phyloP scores from a whole-genome alignment of 805 yeast genomes.

The Kluyveromyces nonfermentans region DNA sequence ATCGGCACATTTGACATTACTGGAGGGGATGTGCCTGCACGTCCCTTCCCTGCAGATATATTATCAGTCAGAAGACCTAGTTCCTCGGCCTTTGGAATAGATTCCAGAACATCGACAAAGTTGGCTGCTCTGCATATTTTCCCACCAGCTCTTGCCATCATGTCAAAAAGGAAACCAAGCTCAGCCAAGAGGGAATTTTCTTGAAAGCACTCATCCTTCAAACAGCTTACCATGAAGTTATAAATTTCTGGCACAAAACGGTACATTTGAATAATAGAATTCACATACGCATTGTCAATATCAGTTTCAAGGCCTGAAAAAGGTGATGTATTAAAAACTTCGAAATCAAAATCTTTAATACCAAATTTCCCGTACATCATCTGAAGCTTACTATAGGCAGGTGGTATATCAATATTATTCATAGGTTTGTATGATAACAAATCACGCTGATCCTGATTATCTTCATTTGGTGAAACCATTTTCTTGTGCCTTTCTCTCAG shows the following conservation, averaged over 20 bases:
- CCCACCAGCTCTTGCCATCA: constrained; percentile 77
- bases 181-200: constrained; percentile 57
- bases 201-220: constrained; percentile 45
- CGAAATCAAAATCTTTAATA: constrained; percentile 88
- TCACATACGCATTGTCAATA: constrained; percentile 66
- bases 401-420: constrained; percentile 44
- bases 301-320: constrained; percentile 88
- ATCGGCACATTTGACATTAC: not conserved
- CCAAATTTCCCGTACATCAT: constrained; percentile 85
- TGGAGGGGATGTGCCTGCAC: not conserved
- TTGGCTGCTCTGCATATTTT: constrained; percentile 75
- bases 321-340: constrained; percentile 63
- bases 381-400: constrained; percentile 63
- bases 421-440: constrained; percentile 18
- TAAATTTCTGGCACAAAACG: constrained; percentile 67
- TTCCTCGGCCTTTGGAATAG: constrained; percentile 24
- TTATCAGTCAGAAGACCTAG: constrained; percentile 6
- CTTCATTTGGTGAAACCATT: constrained; percentile 9
- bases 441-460: constrained; percentile 14
- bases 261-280: constrained; percentile 70
- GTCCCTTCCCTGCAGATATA: not conserved
- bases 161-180: constrained; percentile 81
- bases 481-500: constrained; percentile 25
- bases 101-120: constrained; percentile 47
- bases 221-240: constrained; percentile 48